Percentiles rank a stretch among this genome's conserved stretches.
These are phyloP conservation scores for Colletotrichum musicola DNA, from an alignment of 2,329 filamentous ascomycete genomes.

Conservation along the genomic window DNA sequence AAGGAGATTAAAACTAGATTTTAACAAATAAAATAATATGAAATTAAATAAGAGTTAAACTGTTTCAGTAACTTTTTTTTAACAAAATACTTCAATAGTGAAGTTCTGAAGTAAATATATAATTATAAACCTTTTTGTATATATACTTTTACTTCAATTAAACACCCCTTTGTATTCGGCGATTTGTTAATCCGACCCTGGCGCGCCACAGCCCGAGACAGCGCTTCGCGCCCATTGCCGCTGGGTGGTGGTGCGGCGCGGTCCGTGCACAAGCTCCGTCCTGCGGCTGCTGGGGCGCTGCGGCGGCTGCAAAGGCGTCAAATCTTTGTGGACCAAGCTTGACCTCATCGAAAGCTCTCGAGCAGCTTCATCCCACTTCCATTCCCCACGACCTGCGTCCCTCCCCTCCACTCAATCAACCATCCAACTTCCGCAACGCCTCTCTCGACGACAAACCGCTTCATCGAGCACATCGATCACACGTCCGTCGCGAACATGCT, in stretches of 20 bases:
- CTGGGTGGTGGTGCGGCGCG: background rate
- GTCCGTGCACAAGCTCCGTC: constrained; percentile 29
- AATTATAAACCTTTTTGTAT: background rate
- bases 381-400: constrained; percentile 12
- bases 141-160: background rate
- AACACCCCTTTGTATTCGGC: background rate
- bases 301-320: constrained; percentile 14
- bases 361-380: constrained; percentile 25
- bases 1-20: background rate
- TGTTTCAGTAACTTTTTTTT: too few species aligned
- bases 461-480: background rate
- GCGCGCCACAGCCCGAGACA: too few species aligned
- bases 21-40: too few species aligned
- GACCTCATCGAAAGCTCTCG: constrained; percentile 34
- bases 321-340: constrained; percentile 37
- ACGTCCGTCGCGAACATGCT: constrained; percentile 43
- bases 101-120: background rate
- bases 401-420: constrained; percentile 3
- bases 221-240: background rate
- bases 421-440: constrained; percentile 1
- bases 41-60: background rate
- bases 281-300: constrained; percentile 4
- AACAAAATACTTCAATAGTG: background rate
- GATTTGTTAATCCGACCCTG: background rate
- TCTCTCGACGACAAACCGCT: background rate